phyloP scores from a whole-genome alignment of 2,329 filamentous ascomycete species.

The Botryotinia calthae region DNA sequence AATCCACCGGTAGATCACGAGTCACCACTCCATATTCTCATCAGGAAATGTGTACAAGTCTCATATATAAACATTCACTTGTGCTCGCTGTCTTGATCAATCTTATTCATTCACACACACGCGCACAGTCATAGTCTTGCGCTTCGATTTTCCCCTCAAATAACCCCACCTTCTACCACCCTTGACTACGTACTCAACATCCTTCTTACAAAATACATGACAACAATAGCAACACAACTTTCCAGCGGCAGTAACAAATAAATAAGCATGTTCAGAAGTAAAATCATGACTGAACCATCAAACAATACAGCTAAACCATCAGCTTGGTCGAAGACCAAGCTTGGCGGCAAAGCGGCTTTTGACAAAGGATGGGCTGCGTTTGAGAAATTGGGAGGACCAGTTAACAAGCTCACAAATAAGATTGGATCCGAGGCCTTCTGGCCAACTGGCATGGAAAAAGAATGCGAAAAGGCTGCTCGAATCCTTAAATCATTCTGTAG shows the following conservation, averaged over 20 bases:
- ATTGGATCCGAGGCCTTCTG: constrained; percentile 80
- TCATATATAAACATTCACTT: neutral
- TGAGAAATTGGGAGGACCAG: constrained; percentile 55
- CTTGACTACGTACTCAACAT: neutral
- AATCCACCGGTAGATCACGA: neutral
- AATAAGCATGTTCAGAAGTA: neutral
- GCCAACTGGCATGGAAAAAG: constrained; percentile 81
- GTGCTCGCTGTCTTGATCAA: neutral
- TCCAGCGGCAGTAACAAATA: neutral
- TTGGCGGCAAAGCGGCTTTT: constrained; percentile 21
- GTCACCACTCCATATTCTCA: neutral
- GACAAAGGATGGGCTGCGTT: constrained; percentile 23
- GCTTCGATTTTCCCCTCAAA: neutral
- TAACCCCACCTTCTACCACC: neutral
- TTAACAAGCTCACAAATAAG: constrained; percentile 79
- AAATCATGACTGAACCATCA: neutral
- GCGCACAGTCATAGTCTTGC: neutral
- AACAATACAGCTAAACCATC: neutral
- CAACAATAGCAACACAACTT: neutral
- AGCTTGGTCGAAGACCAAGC: constrained; percentile 20
- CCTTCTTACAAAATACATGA: neutral
- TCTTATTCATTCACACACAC: neutral
- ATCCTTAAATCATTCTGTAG: constrained; percentile 90
- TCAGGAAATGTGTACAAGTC: neutral
- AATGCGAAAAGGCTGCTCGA: constrained; percentile 86